A percentile compares a stretch with the other conserved stretches of the same genome.
phyloP scores from a whole-genome alignment of 2,329 filamentous ascomycete species.

The Fusarium palustre region DNA sequence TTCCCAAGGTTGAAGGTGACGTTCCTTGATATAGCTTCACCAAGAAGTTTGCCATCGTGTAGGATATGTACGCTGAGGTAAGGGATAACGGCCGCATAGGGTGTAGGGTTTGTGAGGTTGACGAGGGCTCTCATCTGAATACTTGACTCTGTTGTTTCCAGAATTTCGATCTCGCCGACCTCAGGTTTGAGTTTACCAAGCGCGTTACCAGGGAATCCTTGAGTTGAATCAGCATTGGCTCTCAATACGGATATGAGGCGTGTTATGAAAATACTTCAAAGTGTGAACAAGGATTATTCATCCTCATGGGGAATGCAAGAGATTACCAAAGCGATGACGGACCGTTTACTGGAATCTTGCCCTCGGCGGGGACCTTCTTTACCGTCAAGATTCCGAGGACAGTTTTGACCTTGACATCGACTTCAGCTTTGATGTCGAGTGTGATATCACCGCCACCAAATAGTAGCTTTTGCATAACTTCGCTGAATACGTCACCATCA shows the following conservation, averaged over 20 bases:
- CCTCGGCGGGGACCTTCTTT: constrained; percentile 86
- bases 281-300: constrained; percentile 42
- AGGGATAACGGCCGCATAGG: constrained; percentile 85
- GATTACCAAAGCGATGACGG: constrained; percentile 70
- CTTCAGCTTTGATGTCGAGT: constrained; percentile 79
- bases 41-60: constrained; percentile 79
- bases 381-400: constrained; percentile 83
- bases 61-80: constrained; percentile 81
- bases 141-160: constrained; percentile 77
- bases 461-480: constrained; percentile 83
- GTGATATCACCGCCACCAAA: constrained; percentile 78
- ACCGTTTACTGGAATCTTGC: constrained; percentile 93
- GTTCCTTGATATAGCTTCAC: constrained; percentile 76
- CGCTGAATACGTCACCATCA: constrained; percentile 80
- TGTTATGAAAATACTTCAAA: constrained; percentile 49
- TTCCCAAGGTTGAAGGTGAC: constrained; percentile 73
- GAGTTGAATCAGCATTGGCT: constrained; percentile 51
- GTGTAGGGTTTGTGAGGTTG: constrained; percentile 91
- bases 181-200: constrained; percentile 67
- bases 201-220: constrained; percentile 70
- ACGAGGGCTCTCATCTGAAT: constrained; percentile 77
- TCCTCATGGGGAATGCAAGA: constrained; percentile 45
- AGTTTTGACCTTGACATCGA: constrained; percentile 86
- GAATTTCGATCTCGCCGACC: constrained; percentile 76
- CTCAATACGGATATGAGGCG: constrained; percentile 39